Evolutionary conservation across 1,284 basidiomycete genomes (phyloP).

Genomic region (Trametes versicolor): DNA sequence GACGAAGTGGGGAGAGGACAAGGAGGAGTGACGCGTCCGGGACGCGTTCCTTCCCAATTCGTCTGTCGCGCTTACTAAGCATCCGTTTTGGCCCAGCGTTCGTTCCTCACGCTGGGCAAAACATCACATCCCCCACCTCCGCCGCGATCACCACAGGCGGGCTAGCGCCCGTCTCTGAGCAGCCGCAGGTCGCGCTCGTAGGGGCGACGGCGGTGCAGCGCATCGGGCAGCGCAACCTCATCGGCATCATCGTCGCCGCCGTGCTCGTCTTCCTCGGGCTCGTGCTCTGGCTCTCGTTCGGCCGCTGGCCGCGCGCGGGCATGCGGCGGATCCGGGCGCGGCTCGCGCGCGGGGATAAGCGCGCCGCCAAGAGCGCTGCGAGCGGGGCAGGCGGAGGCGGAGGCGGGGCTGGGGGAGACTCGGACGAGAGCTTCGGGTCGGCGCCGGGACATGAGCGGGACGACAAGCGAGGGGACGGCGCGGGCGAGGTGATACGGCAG

Average conservation of each 20-base stretch:
- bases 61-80: conserved; percentile 19
- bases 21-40: conserved; percentile 3
- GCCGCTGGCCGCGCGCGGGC: conserved; percentile 39
- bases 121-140: neutral
- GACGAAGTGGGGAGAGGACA: conserved; percentile 4
- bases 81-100: conserved; percentile 13
- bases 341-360: conserved; percentile 11
- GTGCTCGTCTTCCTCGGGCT: conserved; percentile 40
- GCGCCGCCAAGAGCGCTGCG: neutral
- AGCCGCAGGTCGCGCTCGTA: conserved; percentile 18
- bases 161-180: neutral
- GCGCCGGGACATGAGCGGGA: conserved; percentile 7
- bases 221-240: conserved; percentile 39
- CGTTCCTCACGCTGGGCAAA: conserved; percentile 11
- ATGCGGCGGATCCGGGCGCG: conserved; percentile 24
- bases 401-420: neutral
- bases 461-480: conserved; percentile 9
- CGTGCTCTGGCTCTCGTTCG: conserved; percentile 43
- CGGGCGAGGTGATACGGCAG: neutral
- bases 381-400: neutral
- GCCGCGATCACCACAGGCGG: neutral
- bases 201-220: conserved; percentile 25
- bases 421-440: neutral
- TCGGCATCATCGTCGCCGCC: conserved; percentile 45
- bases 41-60: conserved; percentile 9